Percentiles rank a stretch among this genome's conserved stretches.
phyloP scores from a whole-genome alignment of 495 filamentous ascomycete genomes.

The Mycothermus thermophilus region DNA sequence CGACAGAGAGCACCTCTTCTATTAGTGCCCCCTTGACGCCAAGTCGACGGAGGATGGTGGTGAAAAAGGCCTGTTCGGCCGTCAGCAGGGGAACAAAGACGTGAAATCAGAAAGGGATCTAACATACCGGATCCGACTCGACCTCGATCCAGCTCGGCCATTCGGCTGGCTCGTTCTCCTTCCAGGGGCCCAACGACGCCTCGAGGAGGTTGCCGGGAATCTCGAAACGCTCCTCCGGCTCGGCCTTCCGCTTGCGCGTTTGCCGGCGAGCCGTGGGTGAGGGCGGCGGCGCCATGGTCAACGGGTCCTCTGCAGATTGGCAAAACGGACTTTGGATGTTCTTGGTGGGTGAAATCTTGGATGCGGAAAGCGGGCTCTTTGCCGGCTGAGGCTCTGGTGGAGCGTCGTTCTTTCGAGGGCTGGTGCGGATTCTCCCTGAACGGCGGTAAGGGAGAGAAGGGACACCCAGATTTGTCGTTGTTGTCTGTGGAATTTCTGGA shows the following conservation, averaged over 20 bases:
- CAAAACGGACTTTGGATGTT: too few species aligned
- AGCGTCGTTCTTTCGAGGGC: too few species aligned
- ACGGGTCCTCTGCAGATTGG: constrained; percentile 1
- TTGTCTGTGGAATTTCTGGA: too few species aligned
- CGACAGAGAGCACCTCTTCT: constrained; percentile 64
- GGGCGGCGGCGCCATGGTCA: background rate
- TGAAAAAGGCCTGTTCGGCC: constrained; percentile 56
- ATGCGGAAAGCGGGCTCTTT: too few species aligned
- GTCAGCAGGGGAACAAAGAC: constrained; percentile 1
- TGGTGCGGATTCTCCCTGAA: too few species aligned
- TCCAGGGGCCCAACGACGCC: constrained; percentile 23
- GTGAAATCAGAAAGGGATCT: background rate
- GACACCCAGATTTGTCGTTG: too few species aligned
- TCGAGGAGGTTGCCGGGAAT: constrained; percentile 24
- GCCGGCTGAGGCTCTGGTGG: too few species aligned
- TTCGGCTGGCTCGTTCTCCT: constrained; percentile 27
- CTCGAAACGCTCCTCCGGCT: constrained; percentile 17
- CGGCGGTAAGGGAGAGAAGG: too few species aligned
- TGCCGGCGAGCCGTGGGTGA: constrained; percentile 9
- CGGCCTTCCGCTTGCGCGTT: constrained; percentile 26
- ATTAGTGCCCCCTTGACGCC: constrained; percentile 61
- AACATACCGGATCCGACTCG: constrained; percentile 74
- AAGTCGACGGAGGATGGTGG: constrained; percentile 63
- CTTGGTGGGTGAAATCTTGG: too few species aligned
- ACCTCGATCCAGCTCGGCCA: constrained; percentile 70